A percentile compares a stretch with the other conserved stretches of the same genome.
These are phyloP conservation scores for Euphorbia tirucalli DNA, from an alignment of 345 rosid genomes.

Conservation along the genomic window DNA sequence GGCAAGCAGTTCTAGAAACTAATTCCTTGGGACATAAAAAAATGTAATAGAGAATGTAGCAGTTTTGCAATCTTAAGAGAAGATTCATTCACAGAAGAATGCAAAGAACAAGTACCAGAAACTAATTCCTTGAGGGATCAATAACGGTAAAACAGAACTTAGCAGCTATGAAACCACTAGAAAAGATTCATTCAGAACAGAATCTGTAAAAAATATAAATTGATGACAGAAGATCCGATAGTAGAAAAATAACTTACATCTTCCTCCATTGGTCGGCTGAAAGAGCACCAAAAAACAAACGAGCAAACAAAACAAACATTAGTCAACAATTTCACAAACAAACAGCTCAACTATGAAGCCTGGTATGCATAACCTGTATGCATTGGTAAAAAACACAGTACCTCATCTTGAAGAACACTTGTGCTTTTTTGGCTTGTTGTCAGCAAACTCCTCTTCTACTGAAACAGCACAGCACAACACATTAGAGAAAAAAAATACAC, in stretches of 20 bases:
- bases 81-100: too few relatives aligned
- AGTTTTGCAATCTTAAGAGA: too few relatives aligned
- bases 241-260: constrained; percentile 13
- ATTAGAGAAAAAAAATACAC: not conserved
- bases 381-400: not conserved
- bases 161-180: not conserved
- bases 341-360: not conserved
- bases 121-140: not conserved
- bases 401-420: constrained; percentile 6
- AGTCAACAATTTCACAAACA: not conserved
- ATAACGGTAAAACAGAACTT: not conserved
- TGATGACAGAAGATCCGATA: not conserved
- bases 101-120: not conserved
- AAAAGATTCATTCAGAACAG: not conserved
- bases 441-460: not conserved
- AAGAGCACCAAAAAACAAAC: not conserved
- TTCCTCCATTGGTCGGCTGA: constrained; percentile 26
- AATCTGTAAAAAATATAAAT: not conserved
- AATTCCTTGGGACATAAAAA: too few relatives aligned
- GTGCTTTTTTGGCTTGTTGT: not conserved
- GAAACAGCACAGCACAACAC: not conserved
- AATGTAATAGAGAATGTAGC: too few relatives aligned
- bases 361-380: too few relatives aligned
- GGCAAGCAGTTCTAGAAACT: too few relatives aligned
- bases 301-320: not conserved